Evolutionary conservation across 768 basidiomycete genomes (phyloP), one percentile per base, ranked within the genome.

Genomic region (Strobilomyces echinocephalus): DNA sequence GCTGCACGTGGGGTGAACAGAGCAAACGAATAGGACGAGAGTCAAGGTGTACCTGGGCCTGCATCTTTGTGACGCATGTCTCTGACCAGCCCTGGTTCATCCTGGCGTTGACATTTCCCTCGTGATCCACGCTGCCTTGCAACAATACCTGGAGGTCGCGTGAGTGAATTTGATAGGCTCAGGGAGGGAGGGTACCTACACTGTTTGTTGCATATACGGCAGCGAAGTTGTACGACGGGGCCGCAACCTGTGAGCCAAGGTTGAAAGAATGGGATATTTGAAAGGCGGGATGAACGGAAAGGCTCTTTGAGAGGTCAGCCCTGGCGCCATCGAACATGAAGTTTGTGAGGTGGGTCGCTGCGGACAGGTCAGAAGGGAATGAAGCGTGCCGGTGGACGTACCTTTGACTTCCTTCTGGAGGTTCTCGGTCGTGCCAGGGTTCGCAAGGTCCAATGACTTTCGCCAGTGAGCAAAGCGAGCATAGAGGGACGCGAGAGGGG

Each of bases 201-300:
- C 80, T 79, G 63, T 84, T 79, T 64, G 86, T 95, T 14, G 89
- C 94, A 73, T 87, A 97, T 47, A 97, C 81, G 10, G 94, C 92
- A 53, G 88, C 91, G 67, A 98, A 97, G 71, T 92, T 94, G 73
- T 99, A 99, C 30, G 87, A 88, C 14, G 95, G 81, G 1, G 91
- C 82, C 0, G 78, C 72, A n/a, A 85, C 82, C 69, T 89, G 87
- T 18, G 91, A 92, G 18, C 92, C 97, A 53, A 97, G 76, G 54
- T 85, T 79, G 74, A 99, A 97, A 21, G 93, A 90, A 71, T 99
- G 97, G 56, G 94, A 95, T 63, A 97, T 88, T 77, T 98, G 95
- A 82, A 98, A 98, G 47, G 90, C 83, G n/a, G 97, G 97, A 70
- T 84, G 91, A 70, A 88, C 79, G 28, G 93, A 95, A 62, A 98